phyloP scores from a whole-genome alignment of 306 rosid genomes.

The Prunus mongolica region DNA sequence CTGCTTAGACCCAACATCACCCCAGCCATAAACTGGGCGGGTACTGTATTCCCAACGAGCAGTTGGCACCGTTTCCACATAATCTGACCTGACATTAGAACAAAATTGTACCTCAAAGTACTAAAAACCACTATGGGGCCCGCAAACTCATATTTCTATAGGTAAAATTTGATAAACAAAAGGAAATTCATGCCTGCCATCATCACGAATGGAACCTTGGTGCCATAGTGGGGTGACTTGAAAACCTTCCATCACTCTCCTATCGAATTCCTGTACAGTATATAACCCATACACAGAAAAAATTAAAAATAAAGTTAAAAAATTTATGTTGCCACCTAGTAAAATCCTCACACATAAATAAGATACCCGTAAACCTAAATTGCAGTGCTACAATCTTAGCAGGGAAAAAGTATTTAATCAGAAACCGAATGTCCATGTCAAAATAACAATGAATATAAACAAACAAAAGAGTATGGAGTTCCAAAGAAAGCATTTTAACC shows the following conservation, averaged over 20 bases:
- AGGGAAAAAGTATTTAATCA: background rate
- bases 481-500: constrained; percentile 40
- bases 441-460: background rate
- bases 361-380: background rate
- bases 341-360: background rate
- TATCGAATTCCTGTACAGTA: constrained; percentile 63
- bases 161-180: background rate
- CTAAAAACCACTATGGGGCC: background rate
- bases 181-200: constrained; percentile 58
- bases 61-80: constrained; percentile 69
- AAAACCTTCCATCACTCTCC: constrained; percentile 79
- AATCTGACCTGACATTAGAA: constrained; percentile 61
- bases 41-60: constrained; percentile 96
- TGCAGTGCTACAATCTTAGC: background rate
- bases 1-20: constrained; percentile 76
- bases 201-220: constrained; percentile 88
- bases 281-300: constrained; percentile 2
- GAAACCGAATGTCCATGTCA: background rate
- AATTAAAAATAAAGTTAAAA: background rate
- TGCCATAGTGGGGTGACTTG: constrained; percentile 94
- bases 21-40: constrained; percentile 91
- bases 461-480: background rate
- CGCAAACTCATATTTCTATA: background rate
- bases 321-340: background rate
- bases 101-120: background rate